phyloP scores from a whole-genome alignment of 1,284 basidiomycete genomes.

The Phenoliferia sp. region DNA sequence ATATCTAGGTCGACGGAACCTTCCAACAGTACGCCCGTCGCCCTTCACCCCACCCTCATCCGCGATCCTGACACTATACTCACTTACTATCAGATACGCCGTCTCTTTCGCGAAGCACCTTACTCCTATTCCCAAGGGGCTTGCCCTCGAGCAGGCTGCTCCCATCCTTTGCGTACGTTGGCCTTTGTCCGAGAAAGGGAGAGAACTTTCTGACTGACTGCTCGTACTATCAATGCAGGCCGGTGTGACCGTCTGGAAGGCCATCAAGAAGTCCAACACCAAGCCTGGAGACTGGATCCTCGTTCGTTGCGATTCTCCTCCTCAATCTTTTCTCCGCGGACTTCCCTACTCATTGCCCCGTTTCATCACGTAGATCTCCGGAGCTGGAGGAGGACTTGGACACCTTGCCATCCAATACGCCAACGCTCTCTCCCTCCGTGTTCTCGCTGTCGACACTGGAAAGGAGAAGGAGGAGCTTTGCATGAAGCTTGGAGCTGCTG shows the following conservation, averaged over 20 bases:
- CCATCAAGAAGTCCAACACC: slow-evolving; percentile 23
- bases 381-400: slow-evolving; percentile 51
- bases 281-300: slow-evolving; percentile 26
- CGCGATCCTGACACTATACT: too few species aligned
- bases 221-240: slow-evolving; percentile 12
- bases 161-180: slow-evolving; percentile 46
- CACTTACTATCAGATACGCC: slow-evolving; percentile 44
- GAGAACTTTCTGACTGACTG: neutral
- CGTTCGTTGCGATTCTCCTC: slow-evolving; percentile 30
- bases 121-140: slow-evolving; percentile 27
- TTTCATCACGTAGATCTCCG: slow-evolving; percentile 8
- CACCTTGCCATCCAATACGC: slow-evolving; percentile 50
- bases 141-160: slow-evolving; percentile 23
- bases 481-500: slow-evolving; percentile 10
- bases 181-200: neutral
- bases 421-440: slow-evolving; percentile 21
- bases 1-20: slow-evolving; percentile 69
- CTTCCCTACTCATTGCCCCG: slow-evolving; percentile 54
- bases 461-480: slow-evolving; percentile 20
- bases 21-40: slow-evolving; percentile 64
- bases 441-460: slow-evolving; percentile 28
- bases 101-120: slow-evolving; percentile 64
- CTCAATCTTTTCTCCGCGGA: slow-evolving; percentile 37
- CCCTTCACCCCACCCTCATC: neutral
- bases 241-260: slow-evolving; percentile 35